Percentiles rank a stretch among this genome's conserved stretches.
These are phyloP conservation scores for Lactifluus piperatus DNA, from an alignment of 768 basidiomycete genomes.

Conservation along the genomic window DNA sequence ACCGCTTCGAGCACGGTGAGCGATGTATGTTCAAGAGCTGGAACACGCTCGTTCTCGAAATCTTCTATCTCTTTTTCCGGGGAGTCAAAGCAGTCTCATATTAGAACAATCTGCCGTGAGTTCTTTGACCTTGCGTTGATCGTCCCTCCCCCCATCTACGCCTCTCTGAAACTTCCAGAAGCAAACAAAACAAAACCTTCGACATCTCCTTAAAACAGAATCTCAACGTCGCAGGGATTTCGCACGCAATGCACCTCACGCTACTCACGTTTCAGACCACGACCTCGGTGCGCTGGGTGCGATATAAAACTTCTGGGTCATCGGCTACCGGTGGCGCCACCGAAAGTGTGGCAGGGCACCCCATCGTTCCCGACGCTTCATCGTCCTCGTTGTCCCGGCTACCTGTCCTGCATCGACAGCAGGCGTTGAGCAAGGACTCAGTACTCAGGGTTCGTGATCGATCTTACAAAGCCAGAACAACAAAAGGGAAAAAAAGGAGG, in stretches of 20 bases:
- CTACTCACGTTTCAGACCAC: constrained; percentile 98
- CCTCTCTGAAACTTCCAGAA: constrained; percentile 24
- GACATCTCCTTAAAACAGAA: constrained; percentile 72
- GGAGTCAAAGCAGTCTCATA: constrained; percentile 59
- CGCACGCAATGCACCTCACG: constrained; percentile 55
- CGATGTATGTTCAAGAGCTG: constrained; percentile 74
- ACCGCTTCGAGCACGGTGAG: constrained; percentile 70
- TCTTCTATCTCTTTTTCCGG: constrained; percentile 84
- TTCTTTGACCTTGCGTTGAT: not conserved
- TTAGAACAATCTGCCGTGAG: constrained; percentile 57
- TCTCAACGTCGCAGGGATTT: constrained; percentile 50
- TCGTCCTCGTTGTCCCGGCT: constrained; percentile 43
- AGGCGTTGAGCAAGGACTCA: constrained; percentile 63
- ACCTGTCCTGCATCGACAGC: constrained; percentile 80
- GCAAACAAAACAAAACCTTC: constrained; percentile 63
- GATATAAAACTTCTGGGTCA: constrained; percentile 32
- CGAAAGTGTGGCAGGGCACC: constrained; percentile 23
- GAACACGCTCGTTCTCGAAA: constrained; percentile 90
- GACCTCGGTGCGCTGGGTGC: constrained; percentile 66
- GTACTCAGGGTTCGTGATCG: constrained; percentile 64
- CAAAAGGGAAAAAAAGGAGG: constrained; percentile 49
- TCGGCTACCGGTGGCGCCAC: constrained; percentile 21
- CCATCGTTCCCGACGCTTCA: constrained; percentile 19
- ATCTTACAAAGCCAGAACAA: constrained; percentile 48
- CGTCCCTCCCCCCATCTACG: too few species aligned